Evolutionary conservation across 306 rosid species (phyloP), one percentile per base, ranked within the genome.

Genomic region (Fragaria iinumae): DNA sequence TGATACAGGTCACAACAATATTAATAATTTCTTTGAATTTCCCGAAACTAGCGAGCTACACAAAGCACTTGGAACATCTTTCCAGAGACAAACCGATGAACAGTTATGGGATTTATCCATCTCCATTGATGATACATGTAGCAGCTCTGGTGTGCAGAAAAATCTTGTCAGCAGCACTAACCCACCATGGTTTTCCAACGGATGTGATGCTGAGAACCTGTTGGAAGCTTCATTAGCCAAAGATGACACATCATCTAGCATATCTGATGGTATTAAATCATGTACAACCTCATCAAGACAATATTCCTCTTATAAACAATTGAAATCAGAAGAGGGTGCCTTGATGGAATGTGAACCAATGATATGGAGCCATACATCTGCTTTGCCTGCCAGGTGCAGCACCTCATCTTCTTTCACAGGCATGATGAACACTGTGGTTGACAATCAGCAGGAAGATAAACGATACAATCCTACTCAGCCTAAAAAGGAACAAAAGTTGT

Each of bases 41-140:
- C 89, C 90, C 11, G 72, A 83, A 5, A 89, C 79, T 66, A 77
- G 80, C 75, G 97, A 87, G 80, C 89, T 89, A 80, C 88, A 86
- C 78, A 75, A 81, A 84, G 90, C 87, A 75, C 86, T 88, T 80
- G 93, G 87, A 55, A 77, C 88, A 68, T 45, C 77, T 83, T 57
- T 79, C 36, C 80, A 72, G 80, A 21, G 60, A 34, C 79, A 74
- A n/a, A 47, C 82, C 13, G n/a, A 73, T 56, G 89, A 85, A 56
- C 73, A 77, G 57, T 27, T 80, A 55, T 56, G 47, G 16, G 65
- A 84, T 43, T 18, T 83, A 78, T 75, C 81, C 52, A 70, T 77
- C 44, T 73, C 77, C n/a, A 57, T 53, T 49, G 81, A 78, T 65
- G 85, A 86, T 69, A 72, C 89, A 32, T 71, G 65, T 69, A 57